These are phyloP conservation scores for Globisporangium mamillatum DNA, from an alignment of 352 stramenopile species.

Conservation along the genomic window DNA sequence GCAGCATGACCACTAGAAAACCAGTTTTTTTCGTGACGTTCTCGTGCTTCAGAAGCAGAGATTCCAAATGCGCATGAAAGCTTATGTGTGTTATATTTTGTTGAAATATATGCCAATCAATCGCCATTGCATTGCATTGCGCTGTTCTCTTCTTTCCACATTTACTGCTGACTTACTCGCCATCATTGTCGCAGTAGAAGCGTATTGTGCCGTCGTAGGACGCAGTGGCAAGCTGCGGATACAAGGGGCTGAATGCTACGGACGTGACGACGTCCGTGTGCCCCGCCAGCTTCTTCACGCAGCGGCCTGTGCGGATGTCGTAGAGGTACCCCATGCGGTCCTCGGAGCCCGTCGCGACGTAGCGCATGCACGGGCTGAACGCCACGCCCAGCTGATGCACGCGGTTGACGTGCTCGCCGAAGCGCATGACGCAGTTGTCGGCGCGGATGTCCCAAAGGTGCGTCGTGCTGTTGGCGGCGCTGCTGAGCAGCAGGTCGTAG, in stretches of 20 bases:
- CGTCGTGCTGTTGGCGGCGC: conserved; percentile 59
- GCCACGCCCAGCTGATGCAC: conserved; percentile 65
- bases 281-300: conserved; percentile 50
- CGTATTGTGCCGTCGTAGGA: conserved; percentile 73
- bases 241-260: conserved; percentile 76
- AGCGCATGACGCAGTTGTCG: conserved; percentile 83
- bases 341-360: conserved; percentile 85
- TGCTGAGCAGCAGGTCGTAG: conserved; percentile 84
- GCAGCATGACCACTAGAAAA: conserved; percentile 18
- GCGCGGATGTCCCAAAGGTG: conserved; percentile 87
- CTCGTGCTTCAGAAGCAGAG: conserved; percentile 16
- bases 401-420: conserved; percentile 82
- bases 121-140: conserved; percentile 10
- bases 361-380: conserved; percentile 90
- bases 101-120: conserved; percentile 31
- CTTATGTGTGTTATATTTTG: conserved; percentile 39
- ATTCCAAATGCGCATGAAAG: conserved; percentile 25
- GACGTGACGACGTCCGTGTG: conserved; percentile 78
- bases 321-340: conserved; percentile 83
- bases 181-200: conserved; percentile 39
- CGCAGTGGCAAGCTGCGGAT: conserved; percentile 78
- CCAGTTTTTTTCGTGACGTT: conserved; percentile 16
- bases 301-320: conserved; percentile 75
- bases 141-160: not conserved
- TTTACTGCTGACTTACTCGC: not conserved